Conservation (phyloP, 1,284 basidiomycete genomes). For the Bondarzewia mesenterica region DNA sequence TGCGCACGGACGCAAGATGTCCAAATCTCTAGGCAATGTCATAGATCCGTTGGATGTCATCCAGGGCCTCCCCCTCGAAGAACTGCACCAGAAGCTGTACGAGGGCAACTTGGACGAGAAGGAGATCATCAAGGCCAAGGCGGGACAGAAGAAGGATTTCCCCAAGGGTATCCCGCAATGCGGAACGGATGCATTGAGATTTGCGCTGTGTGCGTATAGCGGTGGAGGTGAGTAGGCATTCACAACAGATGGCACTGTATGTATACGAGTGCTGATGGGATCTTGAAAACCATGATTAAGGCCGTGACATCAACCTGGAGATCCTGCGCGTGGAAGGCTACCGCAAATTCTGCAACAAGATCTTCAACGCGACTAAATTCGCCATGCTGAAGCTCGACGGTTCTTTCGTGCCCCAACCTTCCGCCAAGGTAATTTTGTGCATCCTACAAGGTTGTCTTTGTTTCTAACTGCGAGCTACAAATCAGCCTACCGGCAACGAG, state of each 20-base stretch:
- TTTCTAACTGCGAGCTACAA: background rate
- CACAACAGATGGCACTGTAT: no score
- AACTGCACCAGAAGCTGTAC: slow-evolving; percentile 81
- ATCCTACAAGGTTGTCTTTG: background rate
- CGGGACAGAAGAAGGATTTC: slow-evolving; percentile 98
- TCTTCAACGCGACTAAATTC: slow-evolving; percentile 99
- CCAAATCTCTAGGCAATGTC: slow-evolving; percentile 96
- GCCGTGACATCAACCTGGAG: slow-evolving; percentile 93
- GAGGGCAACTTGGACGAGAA: slow-evolving; percentile 93
- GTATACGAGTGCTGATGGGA: background rate
- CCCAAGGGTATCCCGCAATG: slow-evolving; percentile 99
- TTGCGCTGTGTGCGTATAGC: slow-evolving; percentile 93
- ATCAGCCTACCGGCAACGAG: slow-evolving; percentile 81
- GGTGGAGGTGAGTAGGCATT: slow-evolving; percentile 67
- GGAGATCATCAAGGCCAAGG: slow-evolving; percentile 87
- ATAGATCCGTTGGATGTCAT: slow-evolving; percentile 98
- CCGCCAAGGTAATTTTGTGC: slow-evolving; percentile 54
- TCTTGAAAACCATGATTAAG: slow-evolving; percentile 37
- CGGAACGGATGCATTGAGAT: slow-evolving; percentile 93
- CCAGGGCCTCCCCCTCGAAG: slow-evolving; percentile 76
- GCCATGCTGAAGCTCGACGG: slow-evolving; percentile 92
- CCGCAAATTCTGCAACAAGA: slow-evolving; percentile 99
- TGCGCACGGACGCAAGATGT: slow-evolving; percentile 98
- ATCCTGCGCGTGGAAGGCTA: slow-evolving; percentile 98
- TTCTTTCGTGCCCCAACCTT: slow-evolving; percentile 67